Conservation (phyloP, 1,284 basidiomycete genomes). For the Ceratorhiza oryzae-sativae region DNA sequence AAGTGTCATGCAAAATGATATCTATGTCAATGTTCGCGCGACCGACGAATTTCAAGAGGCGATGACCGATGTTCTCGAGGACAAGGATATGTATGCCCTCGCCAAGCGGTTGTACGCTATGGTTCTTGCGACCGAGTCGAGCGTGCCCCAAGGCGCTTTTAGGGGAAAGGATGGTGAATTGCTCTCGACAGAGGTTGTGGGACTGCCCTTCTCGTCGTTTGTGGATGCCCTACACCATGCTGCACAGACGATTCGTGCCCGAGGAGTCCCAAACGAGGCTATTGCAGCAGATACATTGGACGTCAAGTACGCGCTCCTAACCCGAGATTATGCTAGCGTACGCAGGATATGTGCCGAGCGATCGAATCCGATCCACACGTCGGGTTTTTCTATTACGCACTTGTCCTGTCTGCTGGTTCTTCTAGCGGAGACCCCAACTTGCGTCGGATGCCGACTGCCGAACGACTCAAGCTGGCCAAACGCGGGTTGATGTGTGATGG, state of each 20-base stretch:
- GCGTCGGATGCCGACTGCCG: conserved; percentile 22
- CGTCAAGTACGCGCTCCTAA: conserved; percentile 19
- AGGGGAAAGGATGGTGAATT: conserved; percentile 8
- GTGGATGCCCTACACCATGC: conserved; percentile 23
- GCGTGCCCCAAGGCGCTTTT: conserved; percentile 30
- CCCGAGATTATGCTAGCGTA: conserved; percentile 5
- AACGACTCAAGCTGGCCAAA: conserved; percentile 31
- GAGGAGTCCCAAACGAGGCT: conserved; percentile 13
- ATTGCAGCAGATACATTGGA: conserved; percentile 20
- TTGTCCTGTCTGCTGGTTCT: conserved; percentile 14
- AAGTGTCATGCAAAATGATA: conserved; percentile 1
- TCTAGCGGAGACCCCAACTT: neutral
- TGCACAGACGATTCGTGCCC: conserved; percentile 16
- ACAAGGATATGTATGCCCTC: conserved; percentile 34
- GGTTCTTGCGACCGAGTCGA: conserved; percentile 31
- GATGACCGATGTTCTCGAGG: conserved; percentile 26
- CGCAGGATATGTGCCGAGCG: conserved; percentile 20
- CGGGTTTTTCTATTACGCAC: conserved; percentile 22
- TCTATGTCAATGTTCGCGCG: conserved; percentile 27
- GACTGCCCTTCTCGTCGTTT: conserved; percentile 29
- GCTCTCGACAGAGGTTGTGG: conserved; percentile 21
- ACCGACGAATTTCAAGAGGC: conserved; percentile 31
- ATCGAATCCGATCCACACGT: conserved; percentile 24
- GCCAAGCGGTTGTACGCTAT: conserved; percentile 23
- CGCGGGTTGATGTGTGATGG: conserved; percentile 22